Evolutionary conservation across 75 land plant species (phyloP).

Genomic region (Cunninghamia lanceolata): DNA sequence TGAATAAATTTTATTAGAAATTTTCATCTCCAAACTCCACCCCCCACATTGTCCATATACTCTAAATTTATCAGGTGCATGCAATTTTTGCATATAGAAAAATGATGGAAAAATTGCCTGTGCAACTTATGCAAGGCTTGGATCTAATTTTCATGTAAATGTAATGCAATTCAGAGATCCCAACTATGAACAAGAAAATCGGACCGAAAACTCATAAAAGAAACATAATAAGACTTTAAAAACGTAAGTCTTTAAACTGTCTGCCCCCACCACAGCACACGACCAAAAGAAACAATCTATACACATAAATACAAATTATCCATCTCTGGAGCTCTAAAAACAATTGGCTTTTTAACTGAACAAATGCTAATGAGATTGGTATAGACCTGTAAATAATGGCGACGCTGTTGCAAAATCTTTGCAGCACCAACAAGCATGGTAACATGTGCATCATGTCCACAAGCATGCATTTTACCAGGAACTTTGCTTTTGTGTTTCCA

Average conservation of each 20-base stretch:
- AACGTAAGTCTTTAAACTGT: neutral
- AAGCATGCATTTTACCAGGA: slow-evolving; percentile 70
- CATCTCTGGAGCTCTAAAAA: neutral
- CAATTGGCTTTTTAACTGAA: neutral
- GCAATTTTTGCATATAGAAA: neutral
- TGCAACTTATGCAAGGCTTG: neutral
- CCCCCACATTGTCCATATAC: neutral
- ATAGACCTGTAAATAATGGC: slow-evolving; percentile 30
- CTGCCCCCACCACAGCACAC: neutral
- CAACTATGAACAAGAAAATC: neutral
- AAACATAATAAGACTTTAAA: neutral
- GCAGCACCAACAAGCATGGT: slow-evolving; percentile 74
- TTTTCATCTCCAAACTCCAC: neutral
- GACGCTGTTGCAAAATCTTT: slow-evolving; percentile 42
- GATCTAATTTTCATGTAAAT: neutral
- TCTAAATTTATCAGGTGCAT: neutral
- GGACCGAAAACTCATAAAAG: neutral
- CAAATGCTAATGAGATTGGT: neutral
- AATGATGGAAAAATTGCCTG: neutral
- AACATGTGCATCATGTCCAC: slow-evolving; percentile 78
- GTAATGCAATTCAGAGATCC: neutral
- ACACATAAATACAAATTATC: neutral
- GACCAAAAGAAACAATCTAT: neutral
- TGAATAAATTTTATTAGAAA: neutral
- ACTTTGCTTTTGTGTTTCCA: slow-evolving; percentile 67